Conservation (phyloP, 495 filamentous ascomycete species). For the Parachaetomium inaequale region DNA sequence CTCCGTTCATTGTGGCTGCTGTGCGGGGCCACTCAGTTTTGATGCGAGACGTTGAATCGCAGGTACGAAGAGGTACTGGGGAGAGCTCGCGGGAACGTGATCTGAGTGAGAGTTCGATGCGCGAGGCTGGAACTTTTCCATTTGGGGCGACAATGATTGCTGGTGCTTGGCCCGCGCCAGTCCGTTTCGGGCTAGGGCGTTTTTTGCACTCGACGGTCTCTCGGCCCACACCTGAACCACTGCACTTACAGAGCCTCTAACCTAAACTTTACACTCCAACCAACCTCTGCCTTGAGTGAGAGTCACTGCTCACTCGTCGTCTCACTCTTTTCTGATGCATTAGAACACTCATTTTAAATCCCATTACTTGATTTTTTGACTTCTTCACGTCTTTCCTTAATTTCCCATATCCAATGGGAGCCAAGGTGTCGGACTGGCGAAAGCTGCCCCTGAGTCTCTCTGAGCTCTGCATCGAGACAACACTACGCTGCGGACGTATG, state of each 20-base stretch:
- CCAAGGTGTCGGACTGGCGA: slow-evolving; percentile 62
- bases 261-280: not conserved
- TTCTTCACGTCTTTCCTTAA: not conserved
- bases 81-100: slow-evolving; percentile 1
- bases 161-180: slow-evolving; percentile 17
- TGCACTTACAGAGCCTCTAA: not conserved
- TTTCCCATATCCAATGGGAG: not conserved
- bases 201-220: not conserved
- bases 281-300: too few species aligned
- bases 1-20: slow-evolving; percentile 73
- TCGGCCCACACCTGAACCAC: not conserved
- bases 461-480: slow-evolving; percentile 89
- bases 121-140: slow-evolving; percentile 46
- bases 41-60: slow-evolving; percentile 18
- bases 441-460: slow-evolving; percentile 74
- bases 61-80: too few species aligned
- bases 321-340: too few species aligned
- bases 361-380: too few species aligned
- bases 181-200: slow-evolving; percentile 21
- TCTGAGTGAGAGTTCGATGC: slow-evolving; percentile 14
- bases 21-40: slow-evolving; percentile 3
- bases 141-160: slow-evolving; percentile 16
- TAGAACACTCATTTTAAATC: not conserved
- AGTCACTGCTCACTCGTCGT: too few species aligned
- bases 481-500: slow-evolving; percentile 71